Percentiles rank a stretch among this genome's conserved stretches.
phyloP scores from a whole-genome alignment of 1,139 yeast species.

The Saccharomyces hybrid region DNA sequence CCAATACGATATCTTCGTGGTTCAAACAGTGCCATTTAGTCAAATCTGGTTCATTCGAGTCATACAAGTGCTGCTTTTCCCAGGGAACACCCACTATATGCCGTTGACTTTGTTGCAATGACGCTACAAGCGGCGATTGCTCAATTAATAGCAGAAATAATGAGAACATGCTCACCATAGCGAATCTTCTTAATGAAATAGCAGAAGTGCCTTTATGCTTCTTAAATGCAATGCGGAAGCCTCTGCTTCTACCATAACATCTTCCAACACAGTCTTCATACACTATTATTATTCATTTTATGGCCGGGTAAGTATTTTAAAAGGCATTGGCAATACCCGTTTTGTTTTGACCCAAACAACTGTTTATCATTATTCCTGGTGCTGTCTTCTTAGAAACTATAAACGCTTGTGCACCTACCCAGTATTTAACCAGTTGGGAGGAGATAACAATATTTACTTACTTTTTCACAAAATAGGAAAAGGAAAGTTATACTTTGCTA shows the following conservation, averaged over 20 bases:
- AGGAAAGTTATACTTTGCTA: neutral
- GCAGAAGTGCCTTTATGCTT: neutral
- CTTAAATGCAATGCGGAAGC: neutral
- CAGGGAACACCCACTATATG: conserved; percentile 19
- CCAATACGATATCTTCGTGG: conserved; percentile 54
- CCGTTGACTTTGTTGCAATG: neutral
- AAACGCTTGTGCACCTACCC: neutral
- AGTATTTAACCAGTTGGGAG: neutral
- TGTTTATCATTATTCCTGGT: neutral
- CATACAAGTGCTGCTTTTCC: neutral
- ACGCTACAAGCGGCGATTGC: neutral
- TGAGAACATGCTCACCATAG: neutral
- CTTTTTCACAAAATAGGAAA: neutral
- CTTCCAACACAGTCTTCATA: neutral
- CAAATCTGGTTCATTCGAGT: conserved; percentile 24
- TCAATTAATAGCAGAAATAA: neutral
- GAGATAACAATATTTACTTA: neutral
- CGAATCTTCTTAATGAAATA: neutral
- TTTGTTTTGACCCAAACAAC: conserved; percentile 1
- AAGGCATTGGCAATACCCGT: neutral
- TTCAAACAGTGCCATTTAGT: conserved; percentile 59
- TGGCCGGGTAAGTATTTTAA: neutral
- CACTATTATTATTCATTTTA: neutral
- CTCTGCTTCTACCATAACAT: neutral
- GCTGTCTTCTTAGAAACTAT: neutral